Evolutionary conservation across 2,329 filamentous ascomycete genomes (phyloP).

Genomic region (Exophiala sp.): DNA sequence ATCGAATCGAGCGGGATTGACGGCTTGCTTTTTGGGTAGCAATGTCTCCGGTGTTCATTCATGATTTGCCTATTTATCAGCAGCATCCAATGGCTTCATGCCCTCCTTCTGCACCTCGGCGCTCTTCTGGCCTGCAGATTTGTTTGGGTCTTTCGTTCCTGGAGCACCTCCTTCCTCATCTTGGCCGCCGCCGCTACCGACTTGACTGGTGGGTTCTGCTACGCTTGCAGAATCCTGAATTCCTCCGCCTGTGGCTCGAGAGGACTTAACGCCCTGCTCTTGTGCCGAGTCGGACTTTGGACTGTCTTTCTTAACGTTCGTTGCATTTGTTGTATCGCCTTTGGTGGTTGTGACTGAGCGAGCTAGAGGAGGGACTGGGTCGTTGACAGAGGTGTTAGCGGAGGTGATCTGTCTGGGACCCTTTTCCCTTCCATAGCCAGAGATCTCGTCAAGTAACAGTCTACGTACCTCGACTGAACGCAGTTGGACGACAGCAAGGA

Average conservation of each 20-base stretch:
- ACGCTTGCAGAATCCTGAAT: constrained; percentile 3
- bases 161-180: constrained; percentile 10
- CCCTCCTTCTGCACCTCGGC: constrained; percentile 6
- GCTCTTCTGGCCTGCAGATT: constrained; percentile 12
- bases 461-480: background rate
- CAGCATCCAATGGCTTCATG: constrained; percentile 5
- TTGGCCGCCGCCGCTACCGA: background rate
- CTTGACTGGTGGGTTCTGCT: constrained; percentile 1
- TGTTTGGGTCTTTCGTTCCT: constrained; percentile 9
- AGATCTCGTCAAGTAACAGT: background rate
- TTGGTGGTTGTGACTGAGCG: constrained; percentile 6
- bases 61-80: constrained; percentile 1
- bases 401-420: no score
- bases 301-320: constrained; percentile 4
- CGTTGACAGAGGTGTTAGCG: background rate
- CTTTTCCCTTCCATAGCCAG: no score
- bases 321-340: constrained; percentile 6
- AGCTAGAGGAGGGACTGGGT: background rate
- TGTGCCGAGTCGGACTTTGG: constrained; percentile 1
- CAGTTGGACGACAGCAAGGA: background rate
- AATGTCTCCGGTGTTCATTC: no score
- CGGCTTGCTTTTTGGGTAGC: no score
- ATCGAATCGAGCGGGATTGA: no score
- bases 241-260: constrained; percentile 4
- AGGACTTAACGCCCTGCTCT: constrained; percentile 8